A percentile compares a stretch with the other conserved stretches of the same genome.
Conservation (phyloP, 208 protist species). For the Jaenimonas drosophilae region DNA sequence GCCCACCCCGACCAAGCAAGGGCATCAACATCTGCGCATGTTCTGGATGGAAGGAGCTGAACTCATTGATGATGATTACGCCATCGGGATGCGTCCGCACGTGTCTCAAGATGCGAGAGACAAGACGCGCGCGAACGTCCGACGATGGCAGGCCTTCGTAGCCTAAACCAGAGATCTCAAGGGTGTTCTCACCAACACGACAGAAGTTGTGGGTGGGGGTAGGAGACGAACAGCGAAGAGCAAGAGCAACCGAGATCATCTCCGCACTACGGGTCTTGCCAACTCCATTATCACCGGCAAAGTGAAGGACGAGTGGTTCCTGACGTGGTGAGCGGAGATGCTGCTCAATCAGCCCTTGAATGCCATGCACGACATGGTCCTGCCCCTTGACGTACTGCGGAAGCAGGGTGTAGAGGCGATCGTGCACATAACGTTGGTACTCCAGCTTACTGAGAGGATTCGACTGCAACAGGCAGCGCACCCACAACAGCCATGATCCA, state of each 20-base stretch:
- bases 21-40: constrained; percentile 45
- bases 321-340: constrained; percentile 38
- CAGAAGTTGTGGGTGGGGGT: constrained; percentile 9
- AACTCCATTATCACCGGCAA: constrained; percentile 79
- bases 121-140: constrained; percentile 42
- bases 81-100: constrained; percentile 26
- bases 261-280: constrained; percentile 66
- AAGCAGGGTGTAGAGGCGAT: constrained; percentile 17
- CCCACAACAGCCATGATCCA: too few species aligned
- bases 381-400: constrained; percentile 33
- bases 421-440: constrained; percentile 24
- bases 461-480: constrained; percentile 6
- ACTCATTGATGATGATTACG: constrained; percentile 64
- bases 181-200: constrained; percentile 39
- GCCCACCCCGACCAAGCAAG: constrained; percentile 26
- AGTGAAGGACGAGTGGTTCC: constrained; percentile 54
- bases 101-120: constrained; percentile 28
- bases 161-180: constrained; percentile 32
- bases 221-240: constrained; percentile 26
- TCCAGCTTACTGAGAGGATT: constrained; percentile 7
- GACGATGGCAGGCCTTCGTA: constrained; percentile 41
- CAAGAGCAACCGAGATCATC: constrained; percentile 57
- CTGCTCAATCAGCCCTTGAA: constrained; percentile 21
- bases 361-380: constrained; percentile 19
- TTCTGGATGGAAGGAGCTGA: constrained; percentile 28